Percentiles rank a stretch among this genome's conserved stretches.
Evolutionary conservation across 2,329 filamentous ascomycete species (phyloP).

Genomic region (Ambrosiella xylebori): DNA sequence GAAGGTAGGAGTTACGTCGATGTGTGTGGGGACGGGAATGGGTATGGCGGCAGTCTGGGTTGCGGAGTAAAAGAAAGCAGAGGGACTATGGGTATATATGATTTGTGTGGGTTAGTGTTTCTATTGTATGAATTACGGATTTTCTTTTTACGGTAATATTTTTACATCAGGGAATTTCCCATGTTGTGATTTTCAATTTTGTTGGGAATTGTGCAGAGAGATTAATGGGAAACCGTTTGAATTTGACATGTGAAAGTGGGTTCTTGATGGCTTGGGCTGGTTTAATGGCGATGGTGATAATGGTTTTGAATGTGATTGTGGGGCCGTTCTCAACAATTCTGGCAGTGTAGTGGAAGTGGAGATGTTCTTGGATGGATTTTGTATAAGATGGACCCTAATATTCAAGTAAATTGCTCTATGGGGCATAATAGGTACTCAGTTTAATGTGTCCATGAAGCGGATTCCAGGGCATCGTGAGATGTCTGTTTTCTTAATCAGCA

Average conservation of each 20-base stretch:
- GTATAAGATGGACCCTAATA: neutral
- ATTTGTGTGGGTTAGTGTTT: neutral
- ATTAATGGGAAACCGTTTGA: neutral
- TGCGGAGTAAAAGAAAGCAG: slow-evolving; percentile 45
- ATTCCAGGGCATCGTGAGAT: too few relatives aligned
- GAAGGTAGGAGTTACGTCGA: slow-evolving; percentile 80
- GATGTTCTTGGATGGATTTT: neutral
- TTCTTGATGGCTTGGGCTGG: neutral
- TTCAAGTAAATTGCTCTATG: too few relatives aligned
- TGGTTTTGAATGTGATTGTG: slow-evolving; percentile 11
- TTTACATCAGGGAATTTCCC: too few relatives aligned
- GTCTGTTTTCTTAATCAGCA: too few relatives aligned
- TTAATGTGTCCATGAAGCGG: neutral
- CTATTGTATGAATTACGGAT: neutral
- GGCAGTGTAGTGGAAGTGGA: neutral
- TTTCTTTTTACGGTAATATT: neutral
- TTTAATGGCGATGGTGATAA: neutral
- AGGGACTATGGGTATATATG: neutral
- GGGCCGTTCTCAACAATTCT: slow-evolving; percentile 7
- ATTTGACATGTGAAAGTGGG: neutral
- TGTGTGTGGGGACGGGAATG: slow-evolving; percentile 97
- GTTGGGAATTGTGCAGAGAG: too few relatives aligned
- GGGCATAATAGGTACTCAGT: neutral
- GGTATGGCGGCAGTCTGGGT: slow-evolving; percentile 96
- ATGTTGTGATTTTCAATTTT: too few relatives aligned